Evolutionary conservation across 768 basidiomycete species (phyloP).

Genomic region (Hericium coralloides): DNA sequence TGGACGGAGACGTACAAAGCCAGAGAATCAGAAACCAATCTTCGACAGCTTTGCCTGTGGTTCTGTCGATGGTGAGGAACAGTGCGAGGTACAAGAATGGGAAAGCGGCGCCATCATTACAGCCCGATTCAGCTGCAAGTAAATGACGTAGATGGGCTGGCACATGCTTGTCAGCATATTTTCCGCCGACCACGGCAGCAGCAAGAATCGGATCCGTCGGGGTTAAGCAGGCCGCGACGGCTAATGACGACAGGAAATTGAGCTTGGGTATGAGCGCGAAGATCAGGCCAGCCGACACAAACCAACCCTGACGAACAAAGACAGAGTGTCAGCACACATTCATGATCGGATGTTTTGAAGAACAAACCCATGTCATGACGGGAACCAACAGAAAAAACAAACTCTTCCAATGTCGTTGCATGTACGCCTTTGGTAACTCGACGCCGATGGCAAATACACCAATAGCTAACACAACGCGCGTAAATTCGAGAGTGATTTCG

Average conservation of each 20-base stretch:
- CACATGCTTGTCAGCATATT: constrained; percentile 97
- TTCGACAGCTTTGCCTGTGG: constrained; percentile 54
- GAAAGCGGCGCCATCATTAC: constrained; percentile 96
- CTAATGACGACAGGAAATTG: constrained; percentile 82
- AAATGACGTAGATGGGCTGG: constrained; percentile 69
- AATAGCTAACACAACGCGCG: constrained; percentile 88
- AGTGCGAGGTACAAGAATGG: constrained; percentile 88
- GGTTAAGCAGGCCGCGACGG: constrained; percentile 87
- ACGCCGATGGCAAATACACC: constrained; percentile 98
- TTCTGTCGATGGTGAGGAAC: constrained; percentile 68
- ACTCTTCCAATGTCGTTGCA: constrained; percentile 88
- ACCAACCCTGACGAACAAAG: constrained; percentile 68
- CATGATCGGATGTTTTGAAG: not conserved
- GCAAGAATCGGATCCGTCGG: constrained; percentile 94
- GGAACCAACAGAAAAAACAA: constrained; percentile 76
- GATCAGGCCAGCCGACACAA: constrained; percentile 85
- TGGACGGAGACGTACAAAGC: constrained; percentile 50
- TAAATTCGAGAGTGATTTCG: constrained; percentile 82
- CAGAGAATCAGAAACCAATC: constrained; percentile 87
- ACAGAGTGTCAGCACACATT: constrained; percentile 3
- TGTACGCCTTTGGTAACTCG: constrained; percentile 93
- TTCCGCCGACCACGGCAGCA: constrained; percentile 88
- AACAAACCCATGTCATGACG: constrained; percentile 75
- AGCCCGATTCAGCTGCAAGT: constrained; percentile 72
- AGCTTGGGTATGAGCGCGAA: constrained; percentile 87